phyloP scores from a whole-genome alignment of 2,329 filamentous ascomycete genomes.

The Bertia moriformis region DNA sequence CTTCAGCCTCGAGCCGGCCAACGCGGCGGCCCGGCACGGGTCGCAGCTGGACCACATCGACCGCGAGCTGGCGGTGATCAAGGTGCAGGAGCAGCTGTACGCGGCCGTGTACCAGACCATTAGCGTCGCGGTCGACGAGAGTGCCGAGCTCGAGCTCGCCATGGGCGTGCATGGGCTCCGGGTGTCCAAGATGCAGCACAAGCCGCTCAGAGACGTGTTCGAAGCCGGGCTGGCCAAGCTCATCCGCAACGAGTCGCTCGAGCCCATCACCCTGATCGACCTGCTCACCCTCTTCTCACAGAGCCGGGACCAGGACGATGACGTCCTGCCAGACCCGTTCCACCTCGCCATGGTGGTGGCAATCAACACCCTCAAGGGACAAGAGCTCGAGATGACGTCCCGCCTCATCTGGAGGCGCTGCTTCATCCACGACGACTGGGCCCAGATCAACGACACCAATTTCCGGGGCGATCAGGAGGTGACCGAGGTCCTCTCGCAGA shows the following conservation, averaged over 20 bases:
- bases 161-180: slow-evolving; percentile 50
- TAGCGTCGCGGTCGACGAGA: slow-evolving; percentile 61
- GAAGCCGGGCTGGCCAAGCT: slow-evolving; percentile 56
- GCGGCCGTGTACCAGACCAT: slow-evolving; percentile 55
- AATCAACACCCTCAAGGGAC: slow-evolving; percentile 36
- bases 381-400: slow-evolving; percentile 41
- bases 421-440: slow-evolving; percentile 75
- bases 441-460: slow-evolving; percentile 61
- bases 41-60: slow-evolving; percentile 37
- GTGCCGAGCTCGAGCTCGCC: slow-evolving; percentile 63
- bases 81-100: slow-evolving; percentile 68
- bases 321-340: slow-evolving; percentile 57
- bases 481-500: slow-evolving; percentile 44
- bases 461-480: slow-evolving; percentile 59
- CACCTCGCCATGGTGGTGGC: slow-evolving; percentile 55
- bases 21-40: slow-evolving; percentile 19
- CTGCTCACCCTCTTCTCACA: slow-evolving; percentile 60
- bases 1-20: slow-evolving; percentile 10
- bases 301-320: slow-evolving; percentile 27
- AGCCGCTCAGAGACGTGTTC: slow-evolving; percentile 57
- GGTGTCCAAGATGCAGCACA: slow-evolving; percentile 40
- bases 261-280: slow-evolving; percentile 52
- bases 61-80: slow-evolving; percentile 51
- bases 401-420: slow-evolving; percentile 73
- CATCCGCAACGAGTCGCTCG: slow-evolving; percentile 57